Evolutionary conservation across 257 asterid species (phyloP).

Genomic region (Solanum verrucosum): DNA sequence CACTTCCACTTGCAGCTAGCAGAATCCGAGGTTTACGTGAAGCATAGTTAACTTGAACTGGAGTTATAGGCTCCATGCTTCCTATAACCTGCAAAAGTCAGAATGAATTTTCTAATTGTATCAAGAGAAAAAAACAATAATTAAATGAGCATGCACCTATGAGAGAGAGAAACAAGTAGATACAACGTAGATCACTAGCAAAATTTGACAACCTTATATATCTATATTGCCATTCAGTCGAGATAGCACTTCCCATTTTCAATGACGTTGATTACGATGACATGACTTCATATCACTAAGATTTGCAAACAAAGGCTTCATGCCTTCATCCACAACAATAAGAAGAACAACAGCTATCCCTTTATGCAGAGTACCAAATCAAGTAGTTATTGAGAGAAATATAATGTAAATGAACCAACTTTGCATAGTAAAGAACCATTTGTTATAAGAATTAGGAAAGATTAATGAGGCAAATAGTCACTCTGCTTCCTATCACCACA

Average conservation of each 20-base stretch:
- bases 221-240: not conserved
- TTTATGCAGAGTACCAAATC: not conserved
- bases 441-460: not conserved
- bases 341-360: not conserved
- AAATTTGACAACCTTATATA: not conserved
- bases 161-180: not conserved
- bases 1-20: conserved; percentile 91
- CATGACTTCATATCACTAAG: not conserved
- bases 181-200: not conserved
- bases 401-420: not conserved
- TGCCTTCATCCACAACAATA: not conserved
- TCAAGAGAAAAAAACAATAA: not conserved
- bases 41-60: conserved; percentile 18
- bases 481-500: not conserved
- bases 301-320: not conserved
- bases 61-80: conserved; percentile 10
- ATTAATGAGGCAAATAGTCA: not conserved
- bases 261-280: not conserved
- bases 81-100: conserved; percentile 35
- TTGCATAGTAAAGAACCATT: not conserved
- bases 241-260: not conserved
- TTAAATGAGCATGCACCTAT: not conserved
- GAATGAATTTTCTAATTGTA: not conserved
- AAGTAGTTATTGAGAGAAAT: not conserved
- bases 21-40: conserved; percentile 61